These are phyloP conservation scores for Biscogniauxia mediterranea DNA, from an alignment of 2,329 filamentous ascomycete species.

Conservation along the genomic window DNA sequence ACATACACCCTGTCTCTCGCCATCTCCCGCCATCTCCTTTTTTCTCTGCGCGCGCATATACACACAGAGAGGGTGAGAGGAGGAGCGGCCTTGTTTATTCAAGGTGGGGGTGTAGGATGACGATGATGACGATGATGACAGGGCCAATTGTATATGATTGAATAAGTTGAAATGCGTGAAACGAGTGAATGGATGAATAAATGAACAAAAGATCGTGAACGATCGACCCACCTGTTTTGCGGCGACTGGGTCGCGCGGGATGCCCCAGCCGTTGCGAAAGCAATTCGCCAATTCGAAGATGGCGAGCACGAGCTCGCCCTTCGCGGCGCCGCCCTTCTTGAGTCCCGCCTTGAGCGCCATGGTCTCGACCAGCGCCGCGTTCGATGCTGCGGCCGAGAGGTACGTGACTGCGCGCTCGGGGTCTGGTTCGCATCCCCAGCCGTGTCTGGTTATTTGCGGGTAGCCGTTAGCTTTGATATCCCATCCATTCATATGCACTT, in stretches of 20 bases:
- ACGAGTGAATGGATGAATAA: too few species aligned
- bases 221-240: slow-evolving; percentile 62
- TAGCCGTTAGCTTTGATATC: slow-evolving; percentile 21
- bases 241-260: slow-evolving; percentile 79
- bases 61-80: too few species aligned
- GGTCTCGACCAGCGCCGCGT: slow-evolving; percentile 83
- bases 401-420: slow-evolving; percentile 74
- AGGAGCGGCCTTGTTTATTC: too few species aligned
- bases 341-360: slow-evolving; percentile 82
- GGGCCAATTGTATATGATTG: too few species aligned
- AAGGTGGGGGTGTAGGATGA: too few species aligned
- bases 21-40: not conserved
- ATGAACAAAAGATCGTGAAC: not conserved
- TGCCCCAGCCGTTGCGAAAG: slow-evolving; percentile 94
- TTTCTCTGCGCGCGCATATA: too few species aligned
- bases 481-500: not conserved
- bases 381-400: slow-evolving; percentile 84
- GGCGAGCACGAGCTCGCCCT: slow-evolving; percentile 92
- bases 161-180: too few species aligned
- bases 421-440: slow-evolving; percentile 82
- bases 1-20: not conserved
- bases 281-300: slow-evolving; percentile 94
- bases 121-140: too few species aligned
- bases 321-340: slow-evolving; percentile 90
- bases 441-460: slow-evolving; percentile 60